These are phyloP conservation scores for Lactuca sativa DNA, from an alignment of 129 eudicot genomes.

Conservation along the genomic window DNA sequence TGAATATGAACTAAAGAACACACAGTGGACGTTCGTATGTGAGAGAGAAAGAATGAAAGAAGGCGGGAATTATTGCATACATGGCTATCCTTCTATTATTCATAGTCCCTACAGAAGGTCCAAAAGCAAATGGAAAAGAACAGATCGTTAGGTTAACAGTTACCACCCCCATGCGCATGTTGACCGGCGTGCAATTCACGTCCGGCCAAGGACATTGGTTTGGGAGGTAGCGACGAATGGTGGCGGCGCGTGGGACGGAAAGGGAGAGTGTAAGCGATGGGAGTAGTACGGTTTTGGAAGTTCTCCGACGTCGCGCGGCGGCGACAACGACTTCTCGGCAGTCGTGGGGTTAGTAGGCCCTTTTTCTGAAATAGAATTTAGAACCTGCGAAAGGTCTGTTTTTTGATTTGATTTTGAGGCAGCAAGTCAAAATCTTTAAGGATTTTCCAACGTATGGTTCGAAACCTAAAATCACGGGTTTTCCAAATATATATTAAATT, in stretches of 20 bases:
- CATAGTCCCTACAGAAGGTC: background rate
- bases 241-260: background rate
- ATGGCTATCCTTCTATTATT: conserved; percentile 2
- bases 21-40: background rate
- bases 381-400: background rate
- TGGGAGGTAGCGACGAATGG: background rate
- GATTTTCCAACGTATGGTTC: background rate
- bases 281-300: background rate
- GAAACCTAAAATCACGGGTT: conserved; percentile 5
- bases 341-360: background rate
- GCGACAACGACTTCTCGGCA: background rate
- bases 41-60: conserved; percentile 13
- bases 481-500: background rate
- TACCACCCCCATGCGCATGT: background rate
- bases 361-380: background rate
- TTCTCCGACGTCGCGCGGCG: background rate
- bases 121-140: background rate
- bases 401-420: background rate
- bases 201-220: background rate
- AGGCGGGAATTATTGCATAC: conserved; percentile 33
- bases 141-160: background rate
- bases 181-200: conserved; percentile 1
- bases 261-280: background rate
- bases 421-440: conserved; percentile 17
- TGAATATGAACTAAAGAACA: background rate